phyloP scores from a whole-genome alignment of 2,329 filamentous ascomycete genomes.

The Trichoderma sp. region DNA sequence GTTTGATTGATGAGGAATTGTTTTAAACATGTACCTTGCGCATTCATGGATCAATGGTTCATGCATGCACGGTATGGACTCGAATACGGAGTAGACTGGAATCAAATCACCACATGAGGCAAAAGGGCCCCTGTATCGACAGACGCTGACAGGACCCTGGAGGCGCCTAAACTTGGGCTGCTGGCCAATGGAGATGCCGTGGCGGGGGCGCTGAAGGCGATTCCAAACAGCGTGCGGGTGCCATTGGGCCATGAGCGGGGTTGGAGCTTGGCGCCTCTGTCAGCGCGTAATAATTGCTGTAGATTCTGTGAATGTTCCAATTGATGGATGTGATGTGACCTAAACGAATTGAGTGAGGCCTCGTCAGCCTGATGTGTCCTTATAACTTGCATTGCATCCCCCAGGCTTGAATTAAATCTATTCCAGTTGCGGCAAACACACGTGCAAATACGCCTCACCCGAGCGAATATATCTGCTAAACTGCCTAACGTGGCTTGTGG shows the following conservation, averaged over 20 bases:
- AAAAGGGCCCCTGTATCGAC: not conserved
- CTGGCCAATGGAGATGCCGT: not conserved
- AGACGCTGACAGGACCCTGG: not conserved
- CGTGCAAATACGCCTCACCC: not conserved
- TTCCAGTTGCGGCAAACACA: not conserved
- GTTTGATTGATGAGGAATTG: not conserved
- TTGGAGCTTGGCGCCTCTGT: not conserved
- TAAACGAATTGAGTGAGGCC: too few species aligned
- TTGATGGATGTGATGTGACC: too few species aligned
- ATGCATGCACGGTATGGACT: not conserved
- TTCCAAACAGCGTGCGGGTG: constrained; percentile 8
- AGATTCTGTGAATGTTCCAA: not conserved
- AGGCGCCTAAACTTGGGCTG: not conserved
- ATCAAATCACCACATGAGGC: not conserved
- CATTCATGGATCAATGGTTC: not conserved
- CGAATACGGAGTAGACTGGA: not conserved
- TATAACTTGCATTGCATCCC: not conserved
- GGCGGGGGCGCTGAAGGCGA: constrained; percentile 7
- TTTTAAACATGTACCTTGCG: not conserved
- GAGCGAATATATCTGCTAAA: not conserved
- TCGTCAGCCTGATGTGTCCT: not conserved
- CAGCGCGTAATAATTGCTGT: not conserved
- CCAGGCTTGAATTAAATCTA: not conserved
- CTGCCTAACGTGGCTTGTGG: not conserved
- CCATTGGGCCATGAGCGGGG: not conserved